Percentiles rank a stretch among this genome's conserved stretches.
Conservation (phyloP, 2,329 filamentous ascomycete genomes). For the Rutstroemia sp. region DNA sequence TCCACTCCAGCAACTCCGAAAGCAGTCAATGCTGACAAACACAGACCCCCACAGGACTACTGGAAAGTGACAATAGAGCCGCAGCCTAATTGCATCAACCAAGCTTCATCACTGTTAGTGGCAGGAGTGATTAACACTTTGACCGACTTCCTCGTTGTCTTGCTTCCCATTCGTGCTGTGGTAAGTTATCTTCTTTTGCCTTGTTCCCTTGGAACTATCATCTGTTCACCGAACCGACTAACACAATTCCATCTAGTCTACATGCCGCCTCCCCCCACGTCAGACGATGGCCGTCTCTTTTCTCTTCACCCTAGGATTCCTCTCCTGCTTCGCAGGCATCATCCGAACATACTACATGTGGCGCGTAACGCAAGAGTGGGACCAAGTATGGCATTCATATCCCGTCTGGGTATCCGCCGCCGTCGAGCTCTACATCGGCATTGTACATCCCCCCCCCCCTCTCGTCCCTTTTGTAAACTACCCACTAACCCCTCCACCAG, state of each 20-base stretch:
- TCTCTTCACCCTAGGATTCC: slow-evolving; percentile 43
- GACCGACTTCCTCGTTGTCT: slow-evolving; percentile 49
- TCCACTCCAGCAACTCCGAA: too few species aligned
- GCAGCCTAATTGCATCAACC: slow-evolving; percentile 37
- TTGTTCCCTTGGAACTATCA: not conserved
- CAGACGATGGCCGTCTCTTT: slow-evolving; percentile 39
- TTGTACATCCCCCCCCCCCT: slow-evolving; percentile 17
- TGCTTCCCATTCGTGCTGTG: slow-evolving; percentile 38
- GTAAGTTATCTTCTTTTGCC: not conserved
- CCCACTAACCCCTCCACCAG: slow-evolving; percentile 14
- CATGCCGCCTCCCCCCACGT: slow-evolving; percentile 38
- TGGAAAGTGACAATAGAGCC: slow-evolving; percentile 31
- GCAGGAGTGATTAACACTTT: slow-evolving; percentile 52
- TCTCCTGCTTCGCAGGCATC: slow-evolving; percentile 36
- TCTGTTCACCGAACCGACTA: not conserved
- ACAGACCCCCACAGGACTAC: slow-evolving; percentile 32
- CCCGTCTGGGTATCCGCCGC: slow-evolving; percentile 31
- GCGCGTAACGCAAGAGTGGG: slow-evolving; percentile 24
- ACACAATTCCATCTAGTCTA: slow-evolving; percentile 27
- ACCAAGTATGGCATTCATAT: slow-evolving; percentile 33
- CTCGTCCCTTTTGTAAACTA: not conserved
- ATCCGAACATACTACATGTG: slow-evolving; percentile 34
- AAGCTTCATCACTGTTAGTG: slow-evolving; percentile 43
- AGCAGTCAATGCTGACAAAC: not conserved
- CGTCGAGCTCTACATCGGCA: slow-evolving; percentile 36